Base-by-base conservation (phyloP, 805 yeast species). In the Yarrowia sp. region DNA sequence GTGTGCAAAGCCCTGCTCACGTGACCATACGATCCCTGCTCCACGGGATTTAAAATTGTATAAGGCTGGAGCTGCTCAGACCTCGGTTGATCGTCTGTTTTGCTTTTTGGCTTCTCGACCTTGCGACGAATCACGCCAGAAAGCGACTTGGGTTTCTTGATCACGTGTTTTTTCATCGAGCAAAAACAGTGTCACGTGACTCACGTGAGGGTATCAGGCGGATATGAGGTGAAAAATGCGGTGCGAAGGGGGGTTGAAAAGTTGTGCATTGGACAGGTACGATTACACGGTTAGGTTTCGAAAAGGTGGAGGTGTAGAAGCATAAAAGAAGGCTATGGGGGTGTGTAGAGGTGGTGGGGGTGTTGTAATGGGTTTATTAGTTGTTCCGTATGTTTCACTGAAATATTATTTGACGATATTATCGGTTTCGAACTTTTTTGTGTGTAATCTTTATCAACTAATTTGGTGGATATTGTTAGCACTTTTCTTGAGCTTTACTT, bases 1-100 rank as follows among this genome's bases (percentile, higher is more conserved):
- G 69, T 68, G 55, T 80, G 78, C 39, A 74, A 72, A 3, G 87
- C 90, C 66, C 84, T 81, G 63, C 79, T 81, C 14, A 85, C 90
- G 21, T 83, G 81, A 6, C 85, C 85, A 68, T 80, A 82, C 3
- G 73, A 64, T 16, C 76, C 76, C 63, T 73, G 72, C 25, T 69
- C 61, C 74, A 72, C 69, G n/a, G 65, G 64, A 41, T 68, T 68
- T 31, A 72, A 46, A 16, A 64, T 42, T 31, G 70, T 68, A 51
- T 68, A 72, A 16, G 63, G 49, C 22, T 62, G 63, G 10, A 68
- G 61, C 24, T 65, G 49, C 25, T 58, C 8, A 3, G 38, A 4
- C 3, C 4, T 10, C 6, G 13, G 18, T n/a, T 12, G 24, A 14
- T 27, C 25, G 25, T 46, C 27, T 4, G 22, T 2, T 19, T 19